Conservation (phyloP, 1,284 basidiomycete genomes). For the Trametes polyzona region DNA sequence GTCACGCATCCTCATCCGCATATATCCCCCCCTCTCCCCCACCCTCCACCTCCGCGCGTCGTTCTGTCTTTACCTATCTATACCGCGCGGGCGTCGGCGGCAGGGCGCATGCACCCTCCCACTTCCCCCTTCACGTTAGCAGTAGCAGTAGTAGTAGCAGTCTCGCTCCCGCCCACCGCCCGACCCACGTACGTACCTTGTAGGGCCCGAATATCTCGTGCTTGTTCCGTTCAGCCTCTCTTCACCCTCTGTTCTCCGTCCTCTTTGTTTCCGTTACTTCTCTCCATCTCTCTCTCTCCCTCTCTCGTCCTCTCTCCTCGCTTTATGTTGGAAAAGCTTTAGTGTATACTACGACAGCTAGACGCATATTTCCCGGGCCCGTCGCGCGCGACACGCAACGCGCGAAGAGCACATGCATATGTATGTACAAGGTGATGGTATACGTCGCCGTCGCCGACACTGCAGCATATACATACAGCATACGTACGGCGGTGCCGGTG, state of each 20-base stretch:
- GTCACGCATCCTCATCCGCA: slow-evolving; percentile 3
- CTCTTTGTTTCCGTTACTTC: neutral
- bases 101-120: neutral
- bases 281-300: slow-evolving; percentile 3
- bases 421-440: slow-evolving; percentile 14
- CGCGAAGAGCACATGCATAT: slow-evolving; percentile 17
- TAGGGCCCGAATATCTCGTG: slow-evolving; percentile 8
- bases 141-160: neutral
- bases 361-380: slow-evolving; percentile 24
- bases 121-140: neutral
- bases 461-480: neutral
- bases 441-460: too few relatives aligned
- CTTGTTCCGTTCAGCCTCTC: slow-evolving; percentile 22
- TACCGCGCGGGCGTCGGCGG: slow-evolving; percentile 10
- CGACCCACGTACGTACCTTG: neutral
- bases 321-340: slow-evolving; percentile 28
- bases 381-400: neutral
- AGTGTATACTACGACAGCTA: slow-evolving; percentile 36
- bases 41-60: neutral
- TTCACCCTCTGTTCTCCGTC: slow-evolving; percentile 8
- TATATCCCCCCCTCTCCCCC: slow-evolving; percentile 4
- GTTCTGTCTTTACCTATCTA: slow-evolving; percentile 9
- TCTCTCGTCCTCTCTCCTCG: slow-evolving; percentile 4
- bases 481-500: too few relatives aligned
- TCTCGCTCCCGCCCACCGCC: neutral